These are phyloP conservation scores for Xylaria sp. DNA, from an alignment of 2,329 filamentous ascomycete species.

Conservation along the genomic window DNA sequence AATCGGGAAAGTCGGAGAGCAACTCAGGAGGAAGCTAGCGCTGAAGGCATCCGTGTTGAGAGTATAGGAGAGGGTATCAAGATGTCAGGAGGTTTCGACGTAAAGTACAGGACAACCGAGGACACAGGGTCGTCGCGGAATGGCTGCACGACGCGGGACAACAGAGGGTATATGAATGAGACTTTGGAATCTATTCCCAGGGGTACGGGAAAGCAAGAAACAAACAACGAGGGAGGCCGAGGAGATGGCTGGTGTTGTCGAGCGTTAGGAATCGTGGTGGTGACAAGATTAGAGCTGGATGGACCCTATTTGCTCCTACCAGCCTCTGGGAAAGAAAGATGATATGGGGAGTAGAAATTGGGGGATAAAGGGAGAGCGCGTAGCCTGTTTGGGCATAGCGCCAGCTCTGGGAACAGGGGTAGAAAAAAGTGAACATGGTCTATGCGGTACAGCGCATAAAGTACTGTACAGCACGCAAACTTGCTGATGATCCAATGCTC, in stretches of 20 bases:
- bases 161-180: slow-evolving; percentile 22
- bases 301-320: slow-evolving; percentile 35
- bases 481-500: neutral
- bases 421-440: slow-evolving; percentile 37
- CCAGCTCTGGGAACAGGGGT: slow-evolving; percentile 35
- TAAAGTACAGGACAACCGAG: slow-evolving; percentile 31
- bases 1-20: slow-evolving; percentile 31
- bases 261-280: slow-evolving; percentile 27
- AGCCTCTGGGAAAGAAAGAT: slow-evolving; percentile 37
- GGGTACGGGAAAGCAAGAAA: slow-evolving; percentile 22
- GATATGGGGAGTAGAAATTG: slow-evolving; percentile 36
- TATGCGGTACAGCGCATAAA: slow-evolving; percentile 8
- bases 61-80: slow-evolving; percentile 34
- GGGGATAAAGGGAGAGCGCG: slow-evolving; percentile 45
- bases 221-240: slow-evolving; percentile 29
- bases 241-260: slow-evolving; percentile 32
- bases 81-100: slow-evolving; percentile 41
- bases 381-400: slow-evolving; percentile 42
- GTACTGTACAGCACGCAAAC: neutral
- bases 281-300: slow-evolving; percentile 35
- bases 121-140: slow-evolving; percentile 24
- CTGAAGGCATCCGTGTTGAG: slow-evolving; percentile 46
- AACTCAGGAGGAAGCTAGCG: slow-evolving; percentile 41
- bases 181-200: slow-evolving; percentile 18
- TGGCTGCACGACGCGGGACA: slow-evolving; percentile 20